Base-by-base conservation (phyloP, 1,284 basidiomycete genomes). In the Volvariella volvacea region DNA sequence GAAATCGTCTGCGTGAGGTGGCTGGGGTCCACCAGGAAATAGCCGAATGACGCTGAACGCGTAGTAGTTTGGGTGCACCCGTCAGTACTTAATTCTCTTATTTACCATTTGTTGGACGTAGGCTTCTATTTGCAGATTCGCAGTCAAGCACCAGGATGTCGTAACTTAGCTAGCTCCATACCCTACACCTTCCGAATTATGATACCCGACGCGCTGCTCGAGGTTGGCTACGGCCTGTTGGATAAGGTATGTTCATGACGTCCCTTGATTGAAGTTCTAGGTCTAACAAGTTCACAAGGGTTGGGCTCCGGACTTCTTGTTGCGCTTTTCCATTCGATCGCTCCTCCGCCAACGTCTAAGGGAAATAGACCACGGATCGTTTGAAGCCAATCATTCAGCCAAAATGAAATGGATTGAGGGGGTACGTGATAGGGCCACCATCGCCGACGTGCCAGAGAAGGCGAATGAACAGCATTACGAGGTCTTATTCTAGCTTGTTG, bases 401-500 rank as follows among this genome's bases (percentile, higher is more conserved):
- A 88, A 88, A 57, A 80, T 84, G 74, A 64, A 70, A 43, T 80
- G 73, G 71, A 76, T 80, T 31, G 75, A 76, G 49, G 66, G 64
- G 15, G 72, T 78, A 12, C 67, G 71, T n/a, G 64, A 67, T 0
- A 63, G 76, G 19, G 57, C 54, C 9, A 70, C 70, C 17, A 87
- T 88, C 47, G 84, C 85, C 2, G 82, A 81, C 52, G 67, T 79
- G 12, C 74, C 82, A 4, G 74, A 80, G 28, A 84, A 83, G 55
- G 86, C 85, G 25, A 89, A 90, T 53, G 76, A 86, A 53, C 85
- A 88, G 60, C 85, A 88, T 55, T 88, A 88, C 57, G 84, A 89
- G 65, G 82, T 81, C 46, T 48, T 64, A 45, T 4, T 6, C 25
- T 6, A 12, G 25, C 20, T 17, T 33, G 12, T 28, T n/a, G 9